phyloP scores from a whole-genome alignment of 768 basidiomycete species.

The Suillus subluteus region DNA sequence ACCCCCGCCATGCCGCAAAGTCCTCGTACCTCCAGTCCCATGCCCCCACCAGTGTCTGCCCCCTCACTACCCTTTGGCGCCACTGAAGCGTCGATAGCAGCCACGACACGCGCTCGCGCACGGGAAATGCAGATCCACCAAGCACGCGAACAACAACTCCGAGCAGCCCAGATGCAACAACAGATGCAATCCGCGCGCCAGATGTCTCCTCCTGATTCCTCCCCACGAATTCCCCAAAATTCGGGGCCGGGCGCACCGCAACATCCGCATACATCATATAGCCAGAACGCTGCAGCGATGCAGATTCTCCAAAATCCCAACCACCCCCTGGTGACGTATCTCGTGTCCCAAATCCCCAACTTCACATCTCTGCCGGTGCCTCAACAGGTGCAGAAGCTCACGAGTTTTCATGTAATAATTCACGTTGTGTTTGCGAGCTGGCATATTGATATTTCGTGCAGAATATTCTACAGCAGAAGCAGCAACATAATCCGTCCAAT shows the following conservation, averaged over 20 bases:
- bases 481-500: slow-evolving; percentile 31
- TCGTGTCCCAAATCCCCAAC: slow-evolving; percentile 53
- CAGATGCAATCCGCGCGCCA: slow-evolving; percentile 39
- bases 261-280: slow-evolving; percentile 24
- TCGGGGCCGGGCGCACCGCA: slow-evolving; percentile 21
- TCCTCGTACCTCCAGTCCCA: slow-evolving; percentile 39
- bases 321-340: slow-evolving; percentile 62
- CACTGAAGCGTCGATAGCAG: slow-evolving; percentile 39
- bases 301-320: slow-evolving; percentile 54
- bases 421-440: slow-evolving; percentile 9
- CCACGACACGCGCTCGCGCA: slow-evolving; percentile 35
- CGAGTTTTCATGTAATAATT: slow-evolving; percentile 50
- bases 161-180: slow-evolving; percentile 37
- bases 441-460: slow-evolving; percentile 7
- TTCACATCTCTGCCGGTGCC: slow-evolving; percentile 55
- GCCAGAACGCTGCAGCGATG: slow-evolving; percentile 41
- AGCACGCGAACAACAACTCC: slow-evolving; percentile 37
- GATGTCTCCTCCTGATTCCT: slow-evolving; percentile 45
- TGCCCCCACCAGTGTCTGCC: slow-evolving; percentile 31
- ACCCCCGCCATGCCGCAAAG: slow-evolving; percentile 28
- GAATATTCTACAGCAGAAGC: slow-evolving; percentile 27
- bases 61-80: slow-evolving; percentile 36
- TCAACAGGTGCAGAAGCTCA: slow-evolving; percentile 64
- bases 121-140: slow-evolving; percentile 42
- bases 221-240: slow-evolving; percentile 25